phyloP scores from a whole-genome alignment of 2,329 filamentous ascomycete species.

The Akanthomyces lecanii region DNA sequence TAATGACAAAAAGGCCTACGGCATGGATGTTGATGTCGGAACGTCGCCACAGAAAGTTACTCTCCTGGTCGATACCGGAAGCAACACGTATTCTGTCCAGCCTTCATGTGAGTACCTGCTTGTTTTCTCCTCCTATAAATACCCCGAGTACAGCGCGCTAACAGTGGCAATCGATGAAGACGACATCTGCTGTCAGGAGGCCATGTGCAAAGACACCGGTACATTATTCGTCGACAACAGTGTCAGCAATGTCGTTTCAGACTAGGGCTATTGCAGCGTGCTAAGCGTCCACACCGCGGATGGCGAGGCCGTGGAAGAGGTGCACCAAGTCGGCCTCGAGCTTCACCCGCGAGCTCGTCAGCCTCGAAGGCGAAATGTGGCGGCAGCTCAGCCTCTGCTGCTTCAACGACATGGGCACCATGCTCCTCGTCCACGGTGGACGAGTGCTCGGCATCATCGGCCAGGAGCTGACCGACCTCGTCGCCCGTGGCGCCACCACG shows the following conservation, averaged over 20 bases:
- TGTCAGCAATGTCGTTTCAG: no score
- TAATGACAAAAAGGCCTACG: conserved; percentile 19
- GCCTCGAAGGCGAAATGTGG: conserved; percentile 28
- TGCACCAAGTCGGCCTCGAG: conserved; percentile 37
- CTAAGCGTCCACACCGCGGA: conserved; percentile 17
- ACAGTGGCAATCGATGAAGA: no score
- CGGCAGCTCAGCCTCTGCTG: conserved; percentile 34
- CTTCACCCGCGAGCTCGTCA: conserved; percentile 35
- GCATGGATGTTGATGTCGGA: conserved; percentile 16
- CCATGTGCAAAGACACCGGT: no score
- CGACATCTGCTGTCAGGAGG: no score
- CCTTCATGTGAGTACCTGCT: conserved; percentile 12
- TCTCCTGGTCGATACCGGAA: conserved; percentile 18
- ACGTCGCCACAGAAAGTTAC: conserved; percentile 17
- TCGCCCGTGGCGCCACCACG: conserved; percentile 26
- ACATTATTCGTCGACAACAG: no score
- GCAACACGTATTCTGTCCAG: conserved; percentile 18
- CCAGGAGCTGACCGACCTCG: conserved; percentile 29
- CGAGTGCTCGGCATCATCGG: conserved; percentile 37
- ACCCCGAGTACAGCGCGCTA: no score
- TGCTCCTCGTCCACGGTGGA: conserved; percentile 40
- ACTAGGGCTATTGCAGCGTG: no score
- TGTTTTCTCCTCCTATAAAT: no score
- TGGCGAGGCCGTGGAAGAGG: conserved; percentile 29
- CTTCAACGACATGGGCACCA: conserved; percentile 38